Base-by-base conservation (phyloP, 192 early-diverging fungal species). In the Backusella westeae region DNA sequence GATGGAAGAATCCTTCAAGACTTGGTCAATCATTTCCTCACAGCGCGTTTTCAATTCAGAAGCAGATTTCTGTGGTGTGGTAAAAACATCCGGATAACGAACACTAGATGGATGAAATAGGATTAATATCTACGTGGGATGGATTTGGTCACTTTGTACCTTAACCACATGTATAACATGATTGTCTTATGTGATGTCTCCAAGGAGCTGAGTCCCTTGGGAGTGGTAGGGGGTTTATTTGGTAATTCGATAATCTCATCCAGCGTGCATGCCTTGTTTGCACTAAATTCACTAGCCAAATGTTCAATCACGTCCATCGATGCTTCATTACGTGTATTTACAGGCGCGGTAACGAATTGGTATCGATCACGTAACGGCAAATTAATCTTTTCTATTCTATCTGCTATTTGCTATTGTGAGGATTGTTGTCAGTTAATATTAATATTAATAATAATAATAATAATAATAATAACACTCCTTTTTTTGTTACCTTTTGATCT, bases 161-260 rank as follows among this genome's bases (percentile, higher is more conserved):
- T 82, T 75, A 99, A 83, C 97, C 97, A 99, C 72, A 96, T 85
- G 75, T 97, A 99, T 26, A 95, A 68, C 76, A 94, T 93, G 32
- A 97, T 90, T 1, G 84, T 74, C 56, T 91, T 87, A 81, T 99
- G 97, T 67, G 78, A 74, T n/a, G 75, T 81, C 82, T 99, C 97
- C 2, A 97, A 76, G 0, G 76, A 66, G 92, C 82, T 19, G 68
- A 74, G 29, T 41, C 4, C 56, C 21, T 49, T 49, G 12, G 78
- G 70, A 8, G 46, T 67, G 6, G 2, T 73, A 29, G 88, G 81
- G 8, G 77, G 34, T 0, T 10, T 41, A 17, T 19, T 35, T 2
- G 90, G 91, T 12, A 96, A 59, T 19, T 59, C 17, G 1, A 94
- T 79, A 12, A 89, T 46, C 12, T 88, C 82, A n/a, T 73, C 79